phyloP scores from a whole-genome alignment of 2,329 filamentous ascomycete species.

The Trichoderma simmonsii region DNA sequence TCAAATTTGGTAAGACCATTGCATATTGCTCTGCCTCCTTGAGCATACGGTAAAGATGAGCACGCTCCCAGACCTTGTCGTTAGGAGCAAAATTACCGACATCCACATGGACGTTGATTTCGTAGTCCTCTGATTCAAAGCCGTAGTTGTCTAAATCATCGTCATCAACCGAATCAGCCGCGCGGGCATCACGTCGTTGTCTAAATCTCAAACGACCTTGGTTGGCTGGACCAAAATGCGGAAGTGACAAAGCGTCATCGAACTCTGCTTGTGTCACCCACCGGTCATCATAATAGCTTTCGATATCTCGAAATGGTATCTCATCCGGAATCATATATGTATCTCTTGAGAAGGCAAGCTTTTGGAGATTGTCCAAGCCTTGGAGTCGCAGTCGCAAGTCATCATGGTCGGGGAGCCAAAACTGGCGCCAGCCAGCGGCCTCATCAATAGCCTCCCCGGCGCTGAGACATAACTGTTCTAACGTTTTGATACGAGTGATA shows the following conservation, averaged over 20 bases:
- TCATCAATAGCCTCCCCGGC: background rate
- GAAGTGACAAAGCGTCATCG: background rate
- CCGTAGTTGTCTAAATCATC: background rate
- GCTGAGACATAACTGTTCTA: background rate
- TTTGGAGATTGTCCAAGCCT: background rate
- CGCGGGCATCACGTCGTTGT: background rate
- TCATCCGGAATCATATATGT: background rate
- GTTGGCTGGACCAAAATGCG: background rate
- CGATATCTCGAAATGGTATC: background rate
- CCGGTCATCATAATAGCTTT: background rate
- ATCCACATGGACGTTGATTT: background rate
- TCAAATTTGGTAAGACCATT: background rate
- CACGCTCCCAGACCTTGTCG: background rate
- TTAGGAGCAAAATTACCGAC: background rate
- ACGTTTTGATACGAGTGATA: background rate
- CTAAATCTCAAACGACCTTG: background rate
- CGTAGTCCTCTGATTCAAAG: background rate
- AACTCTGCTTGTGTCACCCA: background rate
- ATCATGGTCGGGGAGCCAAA: background rate
- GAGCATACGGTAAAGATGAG: slow-evolving; percentile 4
- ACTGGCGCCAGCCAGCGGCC: background rate
- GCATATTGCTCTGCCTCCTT: background rate
- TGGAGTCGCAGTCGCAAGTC: background rate
- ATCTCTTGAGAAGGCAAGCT: background rate
- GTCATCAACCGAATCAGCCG: background rate